Evolutionary conservation across 2,329 filamentous ascomycete genomes (phyloP), one percentile per base, ranked within the genome.

Genomic region (Paracoccidioides lutzii): DNA sequence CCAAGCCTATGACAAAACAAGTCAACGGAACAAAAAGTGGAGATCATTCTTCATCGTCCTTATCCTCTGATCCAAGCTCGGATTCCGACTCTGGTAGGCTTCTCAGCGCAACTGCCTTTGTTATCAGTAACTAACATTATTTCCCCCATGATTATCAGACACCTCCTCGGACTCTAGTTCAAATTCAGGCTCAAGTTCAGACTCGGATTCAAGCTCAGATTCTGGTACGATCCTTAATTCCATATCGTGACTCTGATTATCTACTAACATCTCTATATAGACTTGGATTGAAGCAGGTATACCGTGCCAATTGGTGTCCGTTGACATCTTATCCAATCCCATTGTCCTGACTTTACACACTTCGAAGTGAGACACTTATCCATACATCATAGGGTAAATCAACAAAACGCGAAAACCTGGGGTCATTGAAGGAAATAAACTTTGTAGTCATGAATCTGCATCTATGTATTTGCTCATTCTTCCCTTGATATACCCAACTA

Each of bases 31-130:
- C n/a, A 28, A 52, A 33, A 32, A n/a, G 6, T 28, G 22, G 10
- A 48, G 22, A 32, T 32, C 37, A 22, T 7, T 12, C 10, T 33
- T 15, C 5, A 41, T 14, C 49, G 32, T 52, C 46, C 33, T 38
- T 32, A 22, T 37, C 45, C 14, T 55, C 53, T 33, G 15, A 46
- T 33, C 54, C 57, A 7, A 50, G 45, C 30, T 59, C 57, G 7
- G 56, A 58, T 37, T 58, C 55, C 10, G 56, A 59, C 51, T 51
- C 43, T 28, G 51, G 35, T 33, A 48, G 28, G 38, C 14, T 33
- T 33, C 43, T 8, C 43, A 10, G 14, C 42, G 7, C 7, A n/a
- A 1, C 38, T 41, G 4, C 41, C 10, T 33, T 12, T 32, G 32
- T 22, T 30, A 28, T 51, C 41, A 42, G 7, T 28, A 32, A 33